Conservation (phyloP, 2,329 filamentous ascomycete genomes). For the Capronia epimyces region DNA sequence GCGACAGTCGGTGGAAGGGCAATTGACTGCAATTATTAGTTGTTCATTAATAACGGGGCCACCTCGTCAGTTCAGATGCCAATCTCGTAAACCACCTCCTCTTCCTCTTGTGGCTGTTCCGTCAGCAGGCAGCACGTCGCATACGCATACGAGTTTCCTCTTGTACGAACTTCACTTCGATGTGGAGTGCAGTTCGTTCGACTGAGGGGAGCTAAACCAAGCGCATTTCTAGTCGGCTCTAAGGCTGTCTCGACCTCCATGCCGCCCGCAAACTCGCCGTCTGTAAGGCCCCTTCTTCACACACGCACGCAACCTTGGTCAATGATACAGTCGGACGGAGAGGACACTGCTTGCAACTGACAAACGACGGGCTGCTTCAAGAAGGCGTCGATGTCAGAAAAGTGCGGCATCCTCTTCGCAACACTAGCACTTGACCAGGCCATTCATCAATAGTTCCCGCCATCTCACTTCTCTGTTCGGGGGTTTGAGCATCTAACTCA, state of each 20-base stretch:
- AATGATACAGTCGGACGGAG: not conserved
- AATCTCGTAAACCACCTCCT: not conserved
- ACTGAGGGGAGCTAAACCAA: not conserved
- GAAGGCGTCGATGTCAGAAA: not conserved
- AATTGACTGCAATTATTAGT: too few species aligned
- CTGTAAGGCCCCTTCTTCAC: slow-evolving; percentile 34
- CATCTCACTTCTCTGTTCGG: not conserved
- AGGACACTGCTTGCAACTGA: not conserved
- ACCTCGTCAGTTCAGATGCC: not conserved
- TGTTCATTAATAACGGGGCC: not conserved
- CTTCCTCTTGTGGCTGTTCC: not conserved
- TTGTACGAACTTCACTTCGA: not conserved
- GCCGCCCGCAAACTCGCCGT: slow-evolving; percentile 42
- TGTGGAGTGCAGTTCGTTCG: not conserved
- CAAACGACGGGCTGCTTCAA: not conserved
- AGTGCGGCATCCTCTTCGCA: not conserved
- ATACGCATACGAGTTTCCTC: not conserved
- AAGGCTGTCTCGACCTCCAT: slow-evolving; percentile 27
- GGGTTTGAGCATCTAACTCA: slow-evolving; percentile 20
- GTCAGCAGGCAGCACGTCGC: not conserved
- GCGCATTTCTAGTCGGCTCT: not conserved
- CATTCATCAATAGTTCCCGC: not conserved
- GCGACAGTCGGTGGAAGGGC: too few species aligned
- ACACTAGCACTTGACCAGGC: not conserved
- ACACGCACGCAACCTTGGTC: not conserved